A percentile compares a stretch with the other conserved stretches of the same genome.
Evolutionary conservation across 2,329 filamentous ascomycete species (phyloP).

Genomic region (Fusarium humuli): DNA sequence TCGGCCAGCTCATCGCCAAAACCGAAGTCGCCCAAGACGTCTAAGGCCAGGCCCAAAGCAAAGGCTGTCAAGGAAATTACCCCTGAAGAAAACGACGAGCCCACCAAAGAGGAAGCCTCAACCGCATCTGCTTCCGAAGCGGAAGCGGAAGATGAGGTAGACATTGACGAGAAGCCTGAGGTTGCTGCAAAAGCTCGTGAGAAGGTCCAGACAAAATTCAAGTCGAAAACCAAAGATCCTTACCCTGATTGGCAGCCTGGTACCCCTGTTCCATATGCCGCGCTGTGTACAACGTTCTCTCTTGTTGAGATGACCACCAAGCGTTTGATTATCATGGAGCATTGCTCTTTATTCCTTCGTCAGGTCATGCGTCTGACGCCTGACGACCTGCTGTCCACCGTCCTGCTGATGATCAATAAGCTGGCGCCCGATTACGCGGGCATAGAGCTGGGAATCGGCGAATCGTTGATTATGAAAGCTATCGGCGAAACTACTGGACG

Average conservation of each 20-base stretch:
- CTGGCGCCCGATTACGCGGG: conserved; percentile 96
- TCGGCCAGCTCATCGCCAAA: conserved; percentile 42
- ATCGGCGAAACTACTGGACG: conserved; percentile 95
- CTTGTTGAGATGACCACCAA: conserved; percentile 96
- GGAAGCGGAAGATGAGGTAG: conserved; percentile 61
- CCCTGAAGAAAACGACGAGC: conserved; percentile 40
- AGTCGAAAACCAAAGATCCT: conserved; percentile 76
- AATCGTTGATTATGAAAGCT: conserved; percentile 98
- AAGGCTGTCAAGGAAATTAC: conserved; percentile 22
- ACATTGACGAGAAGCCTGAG: conserved; percentile 73
- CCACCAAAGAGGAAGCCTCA: conserved; percentile 46
- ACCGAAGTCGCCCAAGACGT: conserved; percentile 29
- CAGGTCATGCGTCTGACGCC: conserved; percentile 95
- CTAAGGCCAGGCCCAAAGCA: conserved; percentile 28
- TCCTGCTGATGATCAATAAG: conserved; percentile 98
- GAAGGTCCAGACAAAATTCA: conserved; percentile 82
- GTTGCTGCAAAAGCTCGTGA: conserved; percentile 79
- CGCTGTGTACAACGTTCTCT: conserved; percentile 93
- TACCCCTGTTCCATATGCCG: conserved; percentile 91
- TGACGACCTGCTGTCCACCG: conserved; percentile 85
- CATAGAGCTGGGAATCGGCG: conserved; percentile 97
- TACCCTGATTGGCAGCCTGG: conserved; percentile 96
- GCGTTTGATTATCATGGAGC: conserved; percentile 85
- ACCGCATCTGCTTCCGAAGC: conserved; percentile 49
- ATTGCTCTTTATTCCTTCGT: conserved; percentile 90